Conservation (phyloP, 2,329 filamentous ascomycete species). For the Diaporthe aspalathi region DNA sequence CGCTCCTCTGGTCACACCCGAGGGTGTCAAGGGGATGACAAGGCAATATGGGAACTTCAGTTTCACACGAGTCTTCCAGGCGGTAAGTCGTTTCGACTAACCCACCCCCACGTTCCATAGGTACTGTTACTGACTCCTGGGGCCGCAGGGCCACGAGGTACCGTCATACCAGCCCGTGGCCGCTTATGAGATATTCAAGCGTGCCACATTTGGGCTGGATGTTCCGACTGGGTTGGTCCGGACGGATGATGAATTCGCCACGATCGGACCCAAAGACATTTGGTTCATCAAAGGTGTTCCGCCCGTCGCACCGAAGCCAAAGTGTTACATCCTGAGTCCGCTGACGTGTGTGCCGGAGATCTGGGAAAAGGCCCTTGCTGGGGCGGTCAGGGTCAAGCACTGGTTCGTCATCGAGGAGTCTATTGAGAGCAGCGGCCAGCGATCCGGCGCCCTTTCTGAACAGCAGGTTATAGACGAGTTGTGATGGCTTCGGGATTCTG, state of each 20-base stretch:
- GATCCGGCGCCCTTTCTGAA: background rate
- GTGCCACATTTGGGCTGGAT: slow-evolving; percentile 48
- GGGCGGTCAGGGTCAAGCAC: slow-evolving; percentile 39
- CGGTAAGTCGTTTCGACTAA: slow-evolving; percentile 41
- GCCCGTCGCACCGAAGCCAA: slow-evolving; percentile 35
- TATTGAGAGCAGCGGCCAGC: background rate
- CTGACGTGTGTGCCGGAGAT: slow-evolving; percentile 39
- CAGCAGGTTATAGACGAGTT: slow-evolving; percentile 1
- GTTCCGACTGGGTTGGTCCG: slow-evolving; percentile 38
- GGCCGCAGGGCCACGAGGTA: slow-evolving; percentile 61
- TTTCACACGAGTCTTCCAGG: slow-evolving; percentile 68
- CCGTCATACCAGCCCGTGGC: slow-evolving; percentile 62
- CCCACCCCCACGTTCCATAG: rapidly evolving
- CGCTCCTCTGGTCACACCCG: slow-evolving; percentile 69
- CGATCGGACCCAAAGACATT: slow-evolving; percentile 34
- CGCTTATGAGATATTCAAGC: slow-evolving; percentile 60
- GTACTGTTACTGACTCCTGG: background rate
- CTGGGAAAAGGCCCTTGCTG: slow-evolving; percentile 39
- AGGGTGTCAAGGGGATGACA: slow-evolving; percentile 69
- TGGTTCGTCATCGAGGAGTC: slow-evolving; percentile 41
- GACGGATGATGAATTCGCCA: slow-evolving; percentile 31
- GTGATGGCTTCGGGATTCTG: background rate
- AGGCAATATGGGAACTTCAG: slow-evolving; percentile 75
- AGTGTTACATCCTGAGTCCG: slow-evolving; percentile 41
- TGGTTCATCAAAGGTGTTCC: slow-evolving; percentile 37